A percentile compares a stretch with the other conserved stretches of the same genome.
Evolutionary conservation across 2,329 filamentous ascomycete species (phyloP).

Genomic region (Incumbomyces delicatus): DNA sequence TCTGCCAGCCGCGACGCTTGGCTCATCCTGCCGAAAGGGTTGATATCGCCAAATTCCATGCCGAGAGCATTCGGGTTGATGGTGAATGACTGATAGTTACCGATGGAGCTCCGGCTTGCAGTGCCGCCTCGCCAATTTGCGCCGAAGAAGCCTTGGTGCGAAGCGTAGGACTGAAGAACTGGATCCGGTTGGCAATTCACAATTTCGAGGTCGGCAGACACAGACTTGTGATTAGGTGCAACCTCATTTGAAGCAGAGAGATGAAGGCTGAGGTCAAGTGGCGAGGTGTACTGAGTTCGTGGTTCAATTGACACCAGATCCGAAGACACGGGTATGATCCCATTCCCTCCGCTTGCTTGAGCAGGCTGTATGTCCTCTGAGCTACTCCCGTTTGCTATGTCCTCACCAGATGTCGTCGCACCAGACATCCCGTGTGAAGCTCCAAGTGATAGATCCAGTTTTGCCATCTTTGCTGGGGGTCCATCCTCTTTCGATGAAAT

Average conservation of each 20-base stretch:
- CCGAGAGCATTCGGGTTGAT: slow-evolving; percentile 1
- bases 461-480: not conserved
- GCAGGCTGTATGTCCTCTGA: not conserved
- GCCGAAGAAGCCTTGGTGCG: slow-evolving; percentile 1
- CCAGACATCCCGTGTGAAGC: not conserved
- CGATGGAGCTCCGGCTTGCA: slow-evolving; percentile 17
- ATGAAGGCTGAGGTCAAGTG: slow-evolving; percentile 1
- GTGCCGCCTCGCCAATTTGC: slow-evolving; percentile 4
- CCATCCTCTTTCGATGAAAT: not conserved
- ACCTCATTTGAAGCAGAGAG: not conserved
- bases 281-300: slow-evolving; percentile 3
- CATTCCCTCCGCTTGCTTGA: not conserved
- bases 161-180: not conserved
- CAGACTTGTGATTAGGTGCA: not conserved
- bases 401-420: not conserved
- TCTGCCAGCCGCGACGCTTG: slow-evolving; percentile 15
- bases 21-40: slow-evolving; percentile 19
- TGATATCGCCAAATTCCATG: slow-evolving; percentile 17
- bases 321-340: not conserved
- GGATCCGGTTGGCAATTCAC: not conserved
- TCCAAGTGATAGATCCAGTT: not conserved
- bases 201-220: not conserved
- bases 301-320: slow-evolving; percentile 1
- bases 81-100: slow-evolving; percentile 18
- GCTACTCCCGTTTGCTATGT: not conserved